These are phyloP conservation scores for Fusarium protoensiforme DNA, from an alignment of 2,329 filamentous ascomycete genomes.

Conservation along the genomic window DNA sequence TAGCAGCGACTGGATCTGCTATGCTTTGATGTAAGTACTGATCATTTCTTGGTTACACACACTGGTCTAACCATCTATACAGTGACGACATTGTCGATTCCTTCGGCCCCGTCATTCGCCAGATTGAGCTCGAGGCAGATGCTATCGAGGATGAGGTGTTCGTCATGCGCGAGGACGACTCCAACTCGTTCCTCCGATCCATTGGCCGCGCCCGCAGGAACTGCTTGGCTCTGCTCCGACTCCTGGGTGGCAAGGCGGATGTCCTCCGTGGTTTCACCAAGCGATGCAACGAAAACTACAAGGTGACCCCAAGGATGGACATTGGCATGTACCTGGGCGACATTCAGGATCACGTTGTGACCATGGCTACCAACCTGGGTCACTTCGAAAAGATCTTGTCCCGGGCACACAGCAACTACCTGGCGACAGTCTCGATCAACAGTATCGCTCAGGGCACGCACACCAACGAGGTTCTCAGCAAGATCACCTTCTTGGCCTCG, in stretches of 20 bases:
- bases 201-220: constrained; percentile 95
- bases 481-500: constrained; percentile 93
- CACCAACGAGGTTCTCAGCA: constrained; percentile 90
- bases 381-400: constrained; percentile 99
- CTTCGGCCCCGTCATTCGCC: constrained; percentile 89
- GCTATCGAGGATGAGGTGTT: constrained; percentile 96
- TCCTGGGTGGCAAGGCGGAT: constrained; percentile 97
- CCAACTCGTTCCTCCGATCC: constrained; percentile 84
- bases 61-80: constrained; percentile 38
- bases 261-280: constrained; percentile 98
- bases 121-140: constrained; percentile 89
- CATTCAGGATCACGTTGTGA: constrained; percentile 99
- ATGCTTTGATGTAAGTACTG: constrained; percentile 85
- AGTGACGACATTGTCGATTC: constrained; percentile 97
- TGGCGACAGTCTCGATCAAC: constrained; percentile 93
- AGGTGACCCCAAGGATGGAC: constrained; percentile 93
- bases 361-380: constrained; percentile 95
- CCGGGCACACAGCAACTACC: constrained; percentile 93
- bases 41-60: background rate
- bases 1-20: constrained; percentile 98
- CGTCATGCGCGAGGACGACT: constrained; percentile 89
- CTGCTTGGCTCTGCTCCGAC: constrained; percentile 90
- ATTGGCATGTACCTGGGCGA: constrained; percentile 97
- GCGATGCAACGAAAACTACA: constrained; percentile 97
- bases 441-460: constrained; percentile 88